Percentiles rank a stretch among this genome's conserved stretches.
Conservation (phyloP, 169 alveolate genomes). For the Plasmodium chabaudi region DNA sequence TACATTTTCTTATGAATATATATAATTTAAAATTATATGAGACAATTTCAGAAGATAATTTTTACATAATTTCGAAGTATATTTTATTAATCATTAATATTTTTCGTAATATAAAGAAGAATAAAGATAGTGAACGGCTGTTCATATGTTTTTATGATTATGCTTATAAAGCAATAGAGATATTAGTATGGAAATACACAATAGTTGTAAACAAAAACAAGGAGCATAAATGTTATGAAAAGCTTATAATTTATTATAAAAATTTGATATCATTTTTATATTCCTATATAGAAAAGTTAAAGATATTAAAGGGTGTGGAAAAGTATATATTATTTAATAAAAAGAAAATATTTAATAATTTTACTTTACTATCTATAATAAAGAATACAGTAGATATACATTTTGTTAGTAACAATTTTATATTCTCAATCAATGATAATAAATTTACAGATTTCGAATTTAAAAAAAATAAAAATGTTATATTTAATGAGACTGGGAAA, state of each 20-base stretch:
- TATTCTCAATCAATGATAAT: neutral
- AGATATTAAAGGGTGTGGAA: constrained; percentile 20
- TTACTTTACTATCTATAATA: constrained; percentile 33
- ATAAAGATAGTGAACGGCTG: neutral
- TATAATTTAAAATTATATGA: constrained; percentile 37
- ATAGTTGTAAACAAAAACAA: neutral
- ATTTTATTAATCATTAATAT: constrained; percentile 15
- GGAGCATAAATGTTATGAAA: neutral
- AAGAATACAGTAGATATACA: constrained; percentile 38
- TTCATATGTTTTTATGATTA: constrained; percentile 49
- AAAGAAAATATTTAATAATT: constrained; percentile 19
- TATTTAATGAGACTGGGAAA: neutral
- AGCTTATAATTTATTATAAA: constrained; percentile 7
- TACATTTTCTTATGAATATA: constrained; percentile 31
- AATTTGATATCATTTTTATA: constrained; percentile 8
- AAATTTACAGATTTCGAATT: neutral
- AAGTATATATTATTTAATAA: constrained; percentile 14
- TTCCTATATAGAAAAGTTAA: constrained; percentile 12
- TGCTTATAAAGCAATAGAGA: constrained; percentile 15
- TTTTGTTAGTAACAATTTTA: neutral
- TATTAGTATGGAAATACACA: constrained; percentile 14
- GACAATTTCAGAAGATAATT: constrained; percentile 14
- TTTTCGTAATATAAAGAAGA: constrained; percentile 25
- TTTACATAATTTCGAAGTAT: constrained; percentile 28
- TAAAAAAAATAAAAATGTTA: neutral